A percentile compares a stretch with the other conserved stretches of the same genome.
Conservation (phyloP, 1,284 basidiomycete species). For the Microbotryum silenes-acaulis region DNA sequence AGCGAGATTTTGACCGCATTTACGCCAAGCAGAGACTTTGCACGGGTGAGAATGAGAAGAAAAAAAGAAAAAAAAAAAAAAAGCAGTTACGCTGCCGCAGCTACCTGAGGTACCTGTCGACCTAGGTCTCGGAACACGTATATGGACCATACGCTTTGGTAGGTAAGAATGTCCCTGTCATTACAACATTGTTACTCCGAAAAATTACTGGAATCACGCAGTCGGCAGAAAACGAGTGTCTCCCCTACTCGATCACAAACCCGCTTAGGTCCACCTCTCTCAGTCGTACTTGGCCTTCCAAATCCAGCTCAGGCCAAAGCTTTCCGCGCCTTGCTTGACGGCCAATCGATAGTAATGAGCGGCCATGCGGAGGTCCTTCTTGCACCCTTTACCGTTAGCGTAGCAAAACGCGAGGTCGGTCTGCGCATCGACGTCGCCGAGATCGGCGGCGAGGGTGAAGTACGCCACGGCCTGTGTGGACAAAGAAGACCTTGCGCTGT, state of each 20-base stretch:
- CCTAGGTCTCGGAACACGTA: too few species aligned
- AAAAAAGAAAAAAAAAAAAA: too few species aligned
- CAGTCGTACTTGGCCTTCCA: constrained; percentile 51
- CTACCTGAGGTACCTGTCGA: too few species aligned
- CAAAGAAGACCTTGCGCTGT: background rate
- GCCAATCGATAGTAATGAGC: constrained; percentile 78
- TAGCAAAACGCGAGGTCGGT: constrained; percentile 71
- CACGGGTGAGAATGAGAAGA: too few species aligned
- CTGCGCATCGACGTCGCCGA: constrained; percentile 81
- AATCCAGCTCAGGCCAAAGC: constrained; percentile 76
- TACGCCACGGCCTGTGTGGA: constrained; percentile 45
- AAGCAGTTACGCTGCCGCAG: too few species aligned
- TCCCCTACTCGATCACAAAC: background rate
- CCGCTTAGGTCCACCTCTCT: background rate
- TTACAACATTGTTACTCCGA: too few species aligned
- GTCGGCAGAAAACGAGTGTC: too few species aligned
- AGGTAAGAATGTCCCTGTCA: too few species aligned
- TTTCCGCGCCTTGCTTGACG: constrained; percentile 67
- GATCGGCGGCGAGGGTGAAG: constrained; percentile 68
- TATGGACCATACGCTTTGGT: too few species aligned
- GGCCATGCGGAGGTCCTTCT: constrained; percentile 76
- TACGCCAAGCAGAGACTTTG: too few species aligned
- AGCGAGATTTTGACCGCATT: too few species aligned
- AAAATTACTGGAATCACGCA: too few species aligned
- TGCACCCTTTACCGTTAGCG: constrained; percentile 77